Evolutionary conservation across 768 basidiomycete species (phyloP).

Genomic region (Solioccasus polychromus): DNA sequence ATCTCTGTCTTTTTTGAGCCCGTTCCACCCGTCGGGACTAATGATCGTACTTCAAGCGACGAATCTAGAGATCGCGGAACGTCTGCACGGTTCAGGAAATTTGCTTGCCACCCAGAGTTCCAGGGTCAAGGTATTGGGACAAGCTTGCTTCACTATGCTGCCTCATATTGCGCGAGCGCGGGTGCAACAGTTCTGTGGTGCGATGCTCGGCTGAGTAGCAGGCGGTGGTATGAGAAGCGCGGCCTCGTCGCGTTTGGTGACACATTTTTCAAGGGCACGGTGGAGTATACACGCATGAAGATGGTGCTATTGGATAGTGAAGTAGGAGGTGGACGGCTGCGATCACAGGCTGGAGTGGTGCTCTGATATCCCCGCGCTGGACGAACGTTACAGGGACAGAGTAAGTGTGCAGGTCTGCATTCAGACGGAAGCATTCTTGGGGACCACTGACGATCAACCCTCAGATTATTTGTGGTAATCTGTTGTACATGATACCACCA

Average conservation of each 20-base stretch:
- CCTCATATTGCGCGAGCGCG: conserved; percentile 40
- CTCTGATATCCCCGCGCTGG: neutral
- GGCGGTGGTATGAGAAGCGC: conserved; percentile 51
- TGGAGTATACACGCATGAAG: conserved; percentile 58
- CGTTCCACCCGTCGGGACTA: conserved; percentile 22
- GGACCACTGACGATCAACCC: conserved; percentile 8
- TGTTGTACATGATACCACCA: conserved; percentile 5
- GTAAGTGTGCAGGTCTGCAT: conserved; percentile 4
- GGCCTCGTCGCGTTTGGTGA: conserved; percentile 50
- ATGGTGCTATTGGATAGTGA: conserved; percentile 23
- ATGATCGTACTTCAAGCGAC: conserved; percentile 3
- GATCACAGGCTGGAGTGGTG: conserved; percentile 1
- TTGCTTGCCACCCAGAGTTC: conserved; percentile 50
- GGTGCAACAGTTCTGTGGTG: conserved; percentile 51
- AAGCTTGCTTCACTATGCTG: conserved; percentile 39
- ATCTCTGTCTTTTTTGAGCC: conserved; percentile 54
- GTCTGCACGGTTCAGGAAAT: conserved; percentile 55
- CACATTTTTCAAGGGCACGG: conserved; percentile 49
- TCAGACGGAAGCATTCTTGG: neutral
- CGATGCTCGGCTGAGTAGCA: conserved; percentile 48
- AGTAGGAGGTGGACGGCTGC: neutral
- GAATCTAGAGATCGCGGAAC: conserved; percentile 2
- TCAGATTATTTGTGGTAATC: conserved; percentile 9
- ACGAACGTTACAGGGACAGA: neutral
- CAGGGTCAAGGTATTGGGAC: conserved; percentile 56